Percentiles rank a stretch among this genome's conserved stretches.
Evolutionary conservation across 2,329 filamentous ascomycete species (phyloP).

Genomic region (Diaporthe vaccinii): DNA sequence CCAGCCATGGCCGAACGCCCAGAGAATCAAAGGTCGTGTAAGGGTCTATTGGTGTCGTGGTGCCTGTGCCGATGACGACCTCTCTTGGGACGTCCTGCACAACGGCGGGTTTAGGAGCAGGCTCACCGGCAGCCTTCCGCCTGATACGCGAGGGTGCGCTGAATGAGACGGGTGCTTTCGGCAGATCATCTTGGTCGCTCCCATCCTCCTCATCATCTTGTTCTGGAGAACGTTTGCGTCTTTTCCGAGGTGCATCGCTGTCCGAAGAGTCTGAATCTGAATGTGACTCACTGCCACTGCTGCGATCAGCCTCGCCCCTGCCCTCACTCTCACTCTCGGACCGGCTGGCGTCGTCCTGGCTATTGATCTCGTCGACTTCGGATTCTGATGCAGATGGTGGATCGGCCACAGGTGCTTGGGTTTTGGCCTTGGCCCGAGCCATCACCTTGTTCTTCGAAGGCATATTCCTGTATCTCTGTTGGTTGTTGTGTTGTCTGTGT

Average conservation of each 20-base stretch:
- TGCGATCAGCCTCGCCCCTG: constrained; percentile 44
- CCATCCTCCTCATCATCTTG: constrained; percentile 47
- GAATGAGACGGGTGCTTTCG: constrained; percentile 50
- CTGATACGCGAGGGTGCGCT: constrained; percentile 68
- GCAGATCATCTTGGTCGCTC: constrained; percentile 51
- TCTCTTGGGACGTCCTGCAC: constrained; percentile 43
- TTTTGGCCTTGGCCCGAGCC: constrained; percentile 9
- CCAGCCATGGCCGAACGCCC: constrained; percentile 86
- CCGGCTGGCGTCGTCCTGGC: constrained; percentile 30
- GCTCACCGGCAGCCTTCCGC: constrained; percentile 47
- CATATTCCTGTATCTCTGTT: constrained; percentile 20
- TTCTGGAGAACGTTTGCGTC: constrained; percentile 55
- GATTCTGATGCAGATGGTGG: constrained; percentile 23
- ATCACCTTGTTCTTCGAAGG: constrained; percentile 32
- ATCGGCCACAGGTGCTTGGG: constrained; percentile 1
- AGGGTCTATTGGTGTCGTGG: constrained; percentile 63
- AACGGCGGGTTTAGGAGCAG: constrained; percentile 26
- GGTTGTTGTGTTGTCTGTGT: background rate
- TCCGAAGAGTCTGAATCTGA: constrained; percentile 68
- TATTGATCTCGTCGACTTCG: background rate
- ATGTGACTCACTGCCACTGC: constrained; percentile 43
- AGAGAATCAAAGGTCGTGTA: constrained; percentile 79
- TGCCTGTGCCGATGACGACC: constrained; percentile 48
- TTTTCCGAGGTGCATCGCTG: constrained; percentile 54
- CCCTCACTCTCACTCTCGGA: constrained; percentile 40